These are phyloP conservation scores for Dentipellis sp. DNA, from an alignment of 768 basidiomycete species.

Conservation along the genomic window DNA sequence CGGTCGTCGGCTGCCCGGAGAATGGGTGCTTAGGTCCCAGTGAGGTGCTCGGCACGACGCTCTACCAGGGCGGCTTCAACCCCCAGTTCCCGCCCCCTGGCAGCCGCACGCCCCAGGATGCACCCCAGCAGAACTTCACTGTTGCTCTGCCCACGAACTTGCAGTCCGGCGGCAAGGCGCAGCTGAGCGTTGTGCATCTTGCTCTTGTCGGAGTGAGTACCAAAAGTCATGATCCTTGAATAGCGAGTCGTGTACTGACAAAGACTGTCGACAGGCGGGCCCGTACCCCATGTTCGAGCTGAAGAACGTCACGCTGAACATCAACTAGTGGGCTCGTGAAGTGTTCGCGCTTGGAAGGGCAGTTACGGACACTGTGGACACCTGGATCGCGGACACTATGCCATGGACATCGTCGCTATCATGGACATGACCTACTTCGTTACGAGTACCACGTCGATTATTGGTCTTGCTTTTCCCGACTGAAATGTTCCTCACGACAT, in stretches of 20 bases:
- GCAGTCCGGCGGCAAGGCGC: background rate
- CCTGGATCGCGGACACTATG: background rate
- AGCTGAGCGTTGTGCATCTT: constrained; percentile 1
- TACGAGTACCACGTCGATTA: background rate
- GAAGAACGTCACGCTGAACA: constrained; percentile 1
- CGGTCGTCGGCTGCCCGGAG: background rate
- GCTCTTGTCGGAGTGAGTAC: constrained; percentile 1
- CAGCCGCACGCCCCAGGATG: background rate
- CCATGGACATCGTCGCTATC: background rate
- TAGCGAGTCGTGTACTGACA: background rate
- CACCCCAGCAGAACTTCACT: background rate
- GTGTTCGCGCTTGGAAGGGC: background rate
- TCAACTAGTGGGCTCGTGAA: background rate
- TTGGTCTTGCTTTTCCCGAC: background rate
- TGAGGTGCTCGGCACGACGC: background rate
- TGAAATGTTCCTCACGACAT: too few species aligned
- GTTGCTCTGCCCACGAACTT: background rate
- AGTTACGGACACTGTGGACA: too few species aligned
- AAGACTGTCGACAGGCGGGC: background rate
- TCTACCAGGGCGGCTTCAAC: background rate
- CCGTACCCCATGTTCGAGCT: constrained; percentile 3
- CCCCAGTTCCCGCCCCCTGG: background rate
- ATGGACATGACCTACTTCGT: background rate
- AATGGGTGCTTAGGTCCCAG: background rate
- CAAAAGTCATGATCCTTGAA: background rate